Conservation (phyloP, 805 yeast genomes). For the Lipomyces oligophaga region DNA sequence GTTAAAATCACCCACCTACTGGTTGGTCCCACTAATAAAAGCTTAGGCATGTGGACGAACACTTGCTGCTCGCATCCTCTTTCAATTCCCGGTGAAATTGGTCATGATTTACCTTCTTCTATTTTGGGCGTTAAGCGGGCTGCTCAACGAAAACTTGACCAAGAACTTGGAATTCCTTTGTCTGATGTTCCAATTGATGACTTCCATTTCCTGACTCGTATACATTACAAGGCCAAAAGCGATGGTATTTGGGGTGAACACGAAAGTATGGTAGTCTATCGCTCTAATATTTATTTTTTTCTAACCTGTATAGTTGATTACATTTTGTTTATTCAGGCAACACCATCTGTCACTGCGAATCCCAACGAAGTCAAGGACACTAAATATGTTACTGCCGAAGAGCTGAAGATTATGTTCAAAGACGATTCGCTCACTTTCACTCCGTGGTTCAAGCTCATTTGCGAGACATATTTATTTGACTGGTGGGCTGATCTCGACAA, state of each 20-base stretch:
- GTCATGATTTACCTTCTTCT: slow-evolving; percentile 56
- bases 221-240: slow-evolving; percentile 83
- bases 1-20: background rate
- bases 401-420: slow-evolving; percentile 71
- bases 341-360: slow-evolving; percentile 52
- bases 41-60: slow-evolving; percentile 87
- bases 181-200: slow-evolving; percentile 50
- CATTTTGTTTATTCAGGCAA: slow-evolving; percentile 69
- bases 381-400: slow-evolving; percentile 65
- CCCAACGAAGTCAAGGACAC: slow-evolving; percentile 83
- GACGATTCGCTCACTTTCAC: slow-evolving; percentile 70
- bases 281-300: too few species aligned
- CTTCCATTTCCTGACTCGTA: slow-evolving; percentile 84
- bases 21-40: slow-evolving; percentile 1
- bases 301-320: slow-evolving; percentile 56
- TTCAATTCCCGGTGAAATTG: slow-evolving; percentile 77
- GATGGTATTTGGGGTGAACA: slow-evolving; percentile 94
- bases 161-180: slow-evolving; percentile 79
- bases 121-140: slow-evolving; percentile 79
- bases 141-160: slow-evolving; percentile 86
- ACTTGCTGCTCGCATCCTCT: slow-evolving; percentile 98
- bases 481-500: slow-evolving; percentile 86
- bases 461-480: slow-evolving; percentile 80
- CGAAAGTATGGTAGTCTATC: slow-evolving; percentile 61
- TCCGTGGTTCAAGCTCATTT: slow-evolving; percentile 97